Evolutionary conservation across 257 asterid genomes (phyloP), one percentile per base, ranked within the genome.

Genomic region (Osmanthus fragrans): DNA sequence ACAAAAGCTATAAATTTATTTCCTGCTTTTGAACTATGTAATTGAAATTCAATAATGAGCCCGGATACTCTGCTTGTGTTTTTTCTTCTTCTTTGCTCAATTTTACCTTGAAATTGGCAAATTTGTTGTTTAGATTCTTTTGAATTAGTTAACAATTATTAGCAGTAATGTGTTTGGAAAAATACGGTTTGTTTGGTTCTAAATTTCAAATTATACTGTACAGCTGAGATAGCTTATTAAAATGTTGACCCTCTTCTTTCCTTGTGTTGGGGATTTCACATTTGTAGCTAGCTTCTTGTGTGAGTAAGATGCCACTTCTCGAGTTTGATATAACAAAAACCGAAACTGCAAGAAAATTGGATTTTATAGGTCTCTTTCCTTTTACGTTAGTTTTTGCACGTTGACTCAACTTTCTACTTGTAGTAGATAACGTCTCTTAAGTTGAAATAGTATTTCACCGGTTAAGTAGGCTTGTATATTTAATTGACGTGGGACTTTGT

Each of bases 21-120:
- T 84, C 72, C 58, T 66, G 74, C 37, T 45, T 37, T 60, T 42
- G 81, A 67, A 77, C 80, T 5, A 16, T 73, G 32, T 73, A 40
- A 75, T 71, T 68, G 70, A 66, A 83, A 81, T 76, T 83, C 77
- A 79, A 71, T 75, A 79, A 83, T 67, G 74, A 36, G 40, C 79
- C 73, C 58, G 71, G 81, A 72, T 51, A 4, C 49, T 66, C 36
- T 65, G 70, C 7, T 63, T 63, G 33, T 27, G 69, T 63, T 34
- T 27, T 12, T 23, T 58, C 32, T 58, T 58, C 32, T 58, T n/a
- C 40, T 15, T 6, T 76, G 79, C 66, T 72, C 73, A 30, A 39
- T 45, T 64, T 66, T 70, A 21, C 30, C 49, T 73, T 73, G 73
- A 54, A 47, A 34, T 32, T 19, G 67, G 25, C 23, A 39, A 65